phyloP scores from a whole-genome alignment of 2,329 filamentous ascomycete genomes.

The Colletotrichum tropicale region DNA sequence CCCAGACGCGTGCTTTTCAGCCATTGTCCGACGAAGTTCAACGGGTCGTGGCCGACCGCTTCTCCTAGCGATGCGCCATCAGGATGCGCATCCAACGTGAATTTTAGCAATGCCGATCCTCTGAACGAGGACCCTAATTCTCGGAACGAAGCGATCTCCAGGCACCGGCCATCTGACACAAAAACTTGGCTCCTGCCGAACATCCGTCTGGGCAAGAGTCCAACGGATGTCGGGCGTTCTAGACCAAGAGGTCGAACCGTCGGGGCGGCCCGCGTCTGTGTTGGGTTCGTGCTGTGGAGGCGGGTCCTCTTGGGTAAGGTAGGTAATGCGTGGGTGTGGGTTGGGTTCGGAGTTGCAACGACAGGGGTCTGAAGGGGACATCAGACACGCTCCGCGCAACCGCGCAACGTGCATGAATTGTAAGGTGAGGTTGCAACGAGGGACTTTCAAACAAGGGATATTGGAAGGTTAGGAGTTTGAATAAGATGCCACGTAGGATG shows the following conservation, averaged over 20 bases:
- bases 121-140: accelerated
- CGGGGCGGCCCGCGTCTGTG: background rate
- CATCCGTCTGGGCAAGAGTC: background rate
- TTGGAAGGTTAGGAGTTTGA: no score
- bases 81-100: no score
- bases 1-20: no score
- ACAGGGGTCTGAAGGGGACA: background rate
- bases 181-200: background rate
- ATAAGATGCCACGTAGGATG: background rate
- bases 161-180: background rate
- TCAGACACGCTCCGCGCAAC: background rate
- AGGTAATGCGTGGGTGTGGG: no score
- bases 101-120: background rate
- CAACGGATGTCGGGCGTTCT: background rate
- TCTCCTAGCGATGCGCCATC: no score
- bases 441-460: no score
- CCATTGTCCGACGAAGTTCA: no score
- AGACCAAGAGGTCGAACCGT: background rate
- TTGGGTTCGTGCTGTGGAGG: background rate
- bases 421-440: background rate
- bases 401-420: background rate
- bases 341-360: background rate
- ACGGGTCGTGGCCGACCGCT: no score
- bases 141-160: background rate
- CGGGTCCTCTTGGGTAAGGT: background rate